phyloP scores from a whole-genome alignment of 2,329 filamentous ascomycete genomes.

The Fusarium multiceps region DNA sequence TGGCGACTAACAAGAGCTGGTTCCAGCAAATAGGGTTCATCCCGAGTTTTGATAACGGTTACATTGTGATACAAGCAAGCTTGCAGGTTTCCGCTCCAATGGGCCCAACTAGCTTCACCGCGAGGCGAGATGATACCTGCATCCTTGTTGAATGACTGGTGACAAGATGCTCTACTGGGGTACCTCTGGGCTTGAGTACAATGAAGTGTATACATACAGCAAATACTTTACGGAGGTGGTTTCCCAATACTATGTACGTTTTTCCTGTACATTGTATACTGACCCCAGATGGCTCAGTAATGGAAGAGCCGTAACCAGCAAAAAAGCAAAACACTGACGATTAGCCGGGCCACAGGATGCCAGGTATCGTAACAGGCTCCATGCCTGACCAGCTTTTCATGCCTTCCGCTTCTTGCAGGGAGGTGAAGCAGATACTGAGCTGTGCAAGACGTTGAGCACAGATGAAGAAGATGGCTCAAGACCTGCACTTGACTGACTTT shows the following conservation, averaged over 20 bases:
- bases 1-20: constrained; percentile 20
- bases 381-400: constrained; percentile 10
- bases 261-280: not conserved
- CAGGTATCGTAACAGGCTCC: constrained; percentile 14
- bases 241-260: not conserved
- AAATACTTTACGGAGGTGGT: not conserved
- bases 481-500: constrained; percentile 10
- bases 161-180: constrained; percentile 7
- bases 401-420: constrained; percentile 31
- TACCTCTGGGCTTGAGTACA: constrained; percentile 12
- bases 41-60: constrained; percentile 36
- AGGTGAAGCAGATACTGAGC: constrained; percentile 16
- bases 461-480: constrained; percentile 11
- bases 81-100: constrained; percentile 36
- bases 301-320: constrained; percentile 1
- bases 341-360: constrained; percentile 12
- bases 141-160: constrained; percentile 23
- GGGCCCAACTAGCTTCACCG: constrained; percentile 21
- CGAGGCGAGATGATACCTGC: constrained; percentile 22
- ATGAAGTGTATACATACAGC: not conserved
- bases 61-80: constrained; percentile 36
- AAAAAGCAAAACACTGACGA: constrained; percentile 34
- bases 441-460: constrained; percentile 10
- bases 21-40: constrained; percentile 43
- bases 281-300: constrained; percentile 1